Base-by-base conservation (phyloP, 352 stramenopile species). In the Globisporangium nagaii region DNA sequence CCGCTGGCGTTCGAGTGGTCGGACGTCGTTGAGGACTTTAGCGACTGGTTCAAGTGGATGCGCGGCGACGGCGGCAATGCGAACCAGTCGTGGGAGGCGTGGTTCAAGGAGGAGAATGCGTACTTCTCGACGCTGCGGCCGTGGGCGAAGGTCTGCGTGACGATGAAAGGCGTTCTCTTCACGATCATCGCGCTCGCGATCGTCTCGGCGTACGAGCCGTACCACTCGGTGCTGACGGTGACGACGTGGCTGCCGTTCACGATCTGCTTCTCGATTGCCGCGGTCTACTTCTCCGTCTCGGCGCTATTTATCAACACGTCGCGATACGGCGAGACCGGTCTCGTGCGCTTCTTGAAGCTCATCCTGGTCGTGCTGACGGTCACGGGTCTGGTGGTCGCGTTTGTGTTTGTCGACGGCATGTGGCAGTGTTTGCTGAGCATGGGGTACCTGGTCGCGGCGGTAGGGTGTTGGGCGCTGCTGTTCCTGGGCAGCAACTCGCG, bases 1-100 rank as follows among this genome's bases (percentile, higher is more conserved):
- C 96, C 96, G 47, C 74, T 98, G 12, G 96, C 93, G 37, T 98
- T 98, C 58, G 95, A 98, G 58, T 99, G 94, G 93, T 91, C 91
- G 50, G 87, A 98, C 45, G 93, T 98, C 12, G 67, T 83, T 35
- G 74, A 91, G 32, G 95, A 98, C 64, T 96, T 85, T 39, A 60
- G 68, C 11, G 70, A 79, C 34, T 98, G 91, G 81, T 78, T 98
- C n/a, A 78, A 84, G 41, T 98, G 93, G 94, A 98, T 98, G 85
- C 79, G 72, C 37, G 90, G 91, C n/a, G 88, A 81, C 13, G 86
- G 90, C 48, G 96, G 96, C 53, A 96, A 95, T 53, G 71, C 90
- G 22, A 69, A 91, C 41, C 95, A 98, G 60, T 98, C 90, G 43
- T 99, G 96, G 96, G 88, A 95, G 34, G 93, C 96, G 56, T 98